phyloP scores from a whole-genome alignment of 805 yeast species.

The Metschnikowia santaceciliae region DNA sequence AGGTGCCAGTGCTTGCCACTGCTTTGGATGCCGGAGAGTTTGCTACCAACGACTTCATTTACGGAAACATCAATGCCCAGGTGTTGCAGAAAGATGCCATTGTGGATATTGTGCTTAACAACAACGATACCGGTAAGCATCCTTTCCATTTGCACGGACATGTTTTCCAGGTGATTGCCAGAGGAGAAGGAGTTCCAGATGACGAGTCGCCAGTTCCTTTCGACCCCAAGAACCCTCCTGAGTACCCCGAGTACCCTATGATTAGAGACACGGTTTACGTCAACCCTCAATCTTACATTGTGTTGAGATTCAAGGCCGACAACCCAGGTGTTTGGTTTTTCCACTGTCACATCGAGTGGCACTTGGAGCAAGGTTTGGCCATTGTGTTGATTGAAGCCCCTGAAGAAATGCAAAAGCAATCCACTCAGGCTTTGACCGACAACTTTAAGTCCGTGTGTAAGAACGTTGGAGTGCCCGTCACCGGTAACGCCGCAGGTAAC shows the following conservation, averaged over 20 bases:
- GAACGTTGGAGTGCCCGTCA: constrained; percentile 45
- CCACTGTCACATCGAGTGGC: constrained; percentile 99
- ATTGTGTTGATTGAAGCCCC: constrained; percentile 83
- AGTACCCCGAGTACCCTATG: constrained; percentile 72
- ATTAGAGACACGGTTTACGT: constrained; percentile 78
- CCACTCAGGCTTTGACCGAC: constrained; percentile 55
- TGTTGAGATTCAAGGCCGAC: constrained; percentile 81
- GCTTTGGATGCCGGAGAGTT: constrained; percentile 68
- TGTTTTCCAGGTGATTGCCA: constrained; percentile 73
- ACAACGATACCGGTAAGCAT: constrained; percentile 86
- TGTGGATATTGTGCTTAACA: constrained; percentile 80
- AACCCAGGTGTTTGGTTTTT: constrained; percentile 99
- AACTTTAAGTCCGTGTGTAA: constrained; percentile 60
- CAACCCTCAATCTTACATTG: constrained; percentile 80
- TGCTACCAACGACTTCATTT: constrained; percentile 50
- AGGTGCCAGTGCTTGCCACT: constrained; percentile 80
- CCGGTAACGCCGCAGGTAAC: constrained; percentile 92
- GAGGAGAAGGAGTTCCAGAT: constrained; percentile 60
- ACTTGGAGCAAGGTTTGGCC: constrained; percentile 90
- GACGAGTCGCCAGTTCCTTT: constrained; percentile 53
- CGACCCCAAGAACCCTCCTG: constrained; percentile 42
- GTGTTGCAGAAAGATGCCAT: constrained; percentile 65
- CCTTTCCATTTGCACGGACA: constrained; percentile 98
- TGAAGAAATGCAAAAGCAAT: constrained; percentile 47
- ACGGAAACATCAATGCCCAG: constrained; percentile 79